Conservation (phyloP, 805 yeast genomes). For the Sugiyamaella valdiviana region DNA sequence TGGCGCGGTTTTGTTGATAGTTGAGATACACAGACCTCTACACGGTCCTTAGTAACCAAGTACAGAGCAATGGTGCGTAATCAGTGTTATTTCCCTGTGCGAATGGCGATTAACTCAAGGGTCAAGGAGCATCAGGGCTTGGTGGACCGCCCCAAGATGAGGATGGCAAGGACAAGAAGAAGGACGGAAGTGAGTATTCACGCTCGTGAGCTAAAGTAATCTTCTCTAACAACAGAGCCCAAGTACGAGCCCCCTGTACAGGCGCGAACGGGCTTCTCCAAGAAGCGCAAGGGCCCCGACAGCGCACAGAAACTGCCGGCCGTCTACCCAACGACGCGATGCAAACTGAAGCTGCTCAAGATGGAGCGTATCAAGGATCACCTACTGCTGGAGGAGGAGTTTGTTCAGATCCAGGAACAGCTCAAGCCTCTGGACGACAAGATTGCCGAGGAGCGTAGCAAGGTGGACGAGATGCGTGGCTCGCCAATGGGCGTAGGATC, state of each 20-base stretch:
- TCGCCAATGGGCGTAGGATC: conserved; percentile 96
- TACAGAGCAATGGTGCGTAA: not conserved
- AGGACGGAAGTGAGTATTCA: conserved; percentile 28
- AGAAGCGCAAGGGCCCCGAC: conserved; percentile 81
- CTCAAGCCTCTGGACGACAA: conserved; percentile 94
- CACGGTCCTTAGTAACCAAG: not conserved
- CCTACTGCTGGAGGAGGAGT: conserved; percentile 88
- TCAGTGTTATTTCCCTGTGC: not conserved
- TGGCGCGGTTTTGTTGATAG: no score
- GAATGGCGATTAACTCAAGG: conserved; percentile 19
- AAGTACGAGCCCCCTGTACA: conserved; percentile 98
- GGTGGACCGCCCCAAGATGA: conserved; percentile 30
- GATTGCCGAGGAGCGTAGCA: conserved; percentile 92
- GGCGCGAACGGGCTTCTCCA: conserved; percentile 85
- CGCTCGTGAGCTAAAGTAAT: not conserved
- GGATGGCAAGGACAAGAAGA: conserved; percentile 22
- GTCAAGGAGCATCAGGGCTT: conserved; percentile 32
- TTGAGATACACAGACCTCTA: no score
- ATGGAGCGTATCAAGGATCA: conserved; percentile 97
- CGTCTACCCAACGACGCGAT: conserved; percentile 88
- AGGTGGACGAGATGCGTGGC: conserved; percentile 92
- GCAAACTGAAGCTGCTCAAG: conserved; percentile 82
- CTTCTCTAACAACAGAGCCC: conserved; percentile 53
- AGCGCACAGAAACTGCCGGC: conserved; percentile 81
- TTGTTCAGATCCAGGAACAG: conserved; percentile 89